Evolutionary conservation across 208 protist genomes (phyloP), one percentile per base, ranked within the genome.

Genomic region (Acanthamoeba sp.): DNA sequence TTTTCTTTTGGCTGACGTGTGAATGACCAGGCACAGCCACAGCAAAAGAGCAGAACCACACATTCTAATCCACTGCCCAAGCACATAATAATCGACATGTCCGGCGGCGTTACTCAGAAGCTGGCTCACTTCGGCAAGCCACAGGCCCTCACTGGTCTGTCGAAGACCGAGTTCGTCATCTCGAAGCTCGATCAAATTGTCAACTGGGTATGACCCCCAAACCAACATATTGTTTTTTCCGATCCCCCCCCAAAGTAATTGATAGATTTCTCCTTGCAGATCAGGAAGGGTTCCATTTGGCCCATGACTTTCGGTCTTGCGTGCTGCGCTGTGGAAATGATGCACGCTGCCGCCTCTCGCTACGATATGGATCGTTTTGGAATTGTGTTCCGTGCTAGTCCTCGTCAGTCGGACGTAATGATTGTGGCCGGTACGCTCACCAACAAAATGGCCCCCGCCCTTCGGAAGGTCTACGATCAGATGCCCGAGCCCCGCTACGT

Each of bases 361-460:
- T 99, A 99, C 95, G 99, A 99, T 96, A 97, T 99, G 95, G 99
- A 99, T 97, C 98, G 99, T 57, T 99, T 99, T 94, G 99, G 99
- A 95, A 99, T 99, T 93, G 98, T 99, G 88, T 99, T 99, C 94
- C 50, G 94, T 88, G 96, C 94, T 27, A 95, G 90, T 18, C 96
- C 96, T 89, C 98, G 99, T 73, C 99, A 99, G 97, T 98, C 99
- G 4, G 99, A 99, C 95, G 98, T 99, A 84, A 99, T 99, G 96
- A 99, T 99, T 95, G 99, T 99, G n/a, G 99, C 99, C 0, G 99
- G 99, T 80, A 99, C 99, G 27, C 98, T 99, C 27, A 99, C 99
- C 45, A 99, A 99, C 96, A 99, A 99, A 95, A 99, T 99, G 99
- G 99, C 99, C 3, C 99, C 99, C 36, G 98, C 99, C n/a, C 96